Conservation (phyloP, 495 filamentous ascomycete species). For the Penicillium lividum region DNA sequence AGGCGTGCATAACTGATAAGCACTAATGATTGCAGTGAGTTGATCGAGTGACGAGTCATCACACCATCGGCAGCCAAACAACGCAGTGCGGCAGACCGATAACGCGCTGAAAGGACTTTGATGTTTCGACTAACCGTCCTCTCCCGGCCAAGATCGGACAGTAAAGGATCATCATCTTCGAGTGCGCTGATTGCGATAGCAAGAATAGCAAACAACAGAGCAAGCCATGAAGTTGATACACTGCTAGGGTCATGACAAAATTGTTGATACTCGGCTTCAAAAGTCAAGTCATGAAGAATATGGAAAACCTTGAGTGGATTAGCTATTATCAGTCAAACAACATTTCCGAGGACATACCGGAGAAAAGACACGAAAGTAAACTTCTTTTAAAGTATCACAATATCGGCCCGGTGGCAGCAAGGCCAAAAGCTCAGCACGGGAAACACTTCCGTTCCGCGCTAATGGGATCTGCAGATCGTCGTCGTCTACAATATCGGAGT, state of each 20-base stretch:
- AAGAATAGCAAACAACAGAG: slow-evolving; percentile 47
- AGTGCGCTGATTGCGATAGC: slow-evolving; percentile 46
- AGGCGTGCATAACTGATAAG: slow-evolving; percentile 46
- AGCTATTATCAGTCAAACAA: not conserved
- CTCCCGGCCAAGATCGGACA: slow-evolving; percentile 44
- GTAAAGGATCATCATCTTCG: slow-evolving; percentile 44
- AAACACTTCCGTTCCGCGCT: slow-evolving; percentile 28
- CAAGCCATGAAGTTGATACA: slow-evolving; percentile 44
- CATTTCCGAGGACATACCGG: slow-evolving; percentile 26
- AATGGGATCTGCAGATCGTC: slow-evolving; percentile 42
- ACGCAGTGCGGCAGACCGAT: slow-evolving; percentile 46
- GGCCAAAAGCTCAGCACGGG: slow-evolving; percentile 34
- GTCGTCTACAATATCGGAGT: slow-evolving; percentile 38
- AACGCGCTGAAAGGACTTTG: slow-evolving; percentile 41
- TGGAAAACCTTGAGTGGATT: slow-evolving; percentile 33
- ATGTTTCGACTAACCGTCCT: slow-evolving; percentile 44
- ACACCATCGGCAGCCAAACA: slow-evolving; percentile 48
- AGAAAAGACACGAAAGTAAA: slow-evolving; percentile 45
- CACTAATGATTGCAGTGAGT: slow-evolving; percentile 48
- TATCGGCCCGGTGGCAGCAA: slow-evolving; percentile 41
- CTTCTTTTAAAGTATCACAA: slow-evolving; percentile 41
- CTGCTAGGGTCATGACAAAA: slow-evolving; percentile 46
- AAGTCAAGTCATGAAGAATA: slow-evolving; percentile 51
- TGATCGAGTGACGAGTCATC: slow-evolving; percentile 46
- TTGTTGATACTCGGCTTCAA: slow-evolving; percentile 47